These are phyloP conservation scores for Sindora glabra DNA, from an alignment of 306 rosid species.

Conservation along the genomic window DNA sequence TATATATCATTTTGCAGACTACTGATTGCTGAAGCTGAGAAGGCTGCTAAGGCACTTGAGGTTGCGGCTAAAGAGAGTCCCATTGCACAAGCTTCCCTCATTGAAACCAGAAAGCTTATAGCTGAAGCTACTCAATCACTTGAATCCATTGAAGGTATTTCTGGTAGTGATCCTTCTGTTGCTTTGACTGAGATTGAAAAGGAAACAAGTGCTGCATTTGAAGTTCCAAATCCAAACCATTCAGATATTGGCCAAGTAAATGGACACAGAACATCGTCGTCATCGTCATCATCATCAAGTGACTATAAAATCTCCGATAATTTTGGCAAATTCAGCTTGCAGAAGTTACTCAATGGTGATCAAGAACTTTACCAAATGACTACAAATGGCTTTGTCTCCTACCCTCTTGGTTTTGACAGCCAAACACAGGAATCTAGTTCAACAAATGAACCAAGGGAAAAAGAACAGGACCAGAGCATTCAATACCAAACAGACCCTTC, in stretches of 20 bases:
- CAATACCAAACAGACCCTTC: conserved; percentile 22
- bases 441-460: conserved; percentile 1
- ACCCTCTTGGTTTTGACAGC: conserved; percentile 29
- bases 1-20: conserved; percentile 41
- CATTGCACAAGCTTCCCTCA: conserved; percentile 69
- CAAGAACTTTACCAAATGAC: conserved; percentile 22
- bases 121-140: conserved; percentile 84
- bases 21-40: conserved; percentile 91
- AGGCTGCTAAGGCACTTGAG: conserved; percentile 89
- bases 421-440: conserved; percentile 18
- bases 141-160: conserved; percentile 62
- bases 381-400: conserved; percentile 25
- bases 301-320: conserved; percentile 28
- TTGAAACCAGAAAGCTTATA: conserved; percentile 81
- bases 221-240: conserved; percentile 15
- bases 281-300: conserved; percentile 14
- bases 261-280: conserved; percentile 31
- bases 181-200: conserved; percentile 7
- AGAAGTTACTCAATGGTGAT: conserved; percentile 35
- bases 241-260: conserved; percentile 35
- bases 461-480: conserved; percentile 22
- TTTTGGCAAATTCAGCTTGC: conserved; percentile 32
- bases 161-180: no score
- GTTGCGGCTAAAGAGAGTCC: conserved; percentile 72
- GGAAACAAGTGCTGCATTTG: conserved; percentile 9